Evolutionary conservation across 495 filamentous ascomycete genomes (phyloP).

Genomic region (Xylaria sp.): DNA sequence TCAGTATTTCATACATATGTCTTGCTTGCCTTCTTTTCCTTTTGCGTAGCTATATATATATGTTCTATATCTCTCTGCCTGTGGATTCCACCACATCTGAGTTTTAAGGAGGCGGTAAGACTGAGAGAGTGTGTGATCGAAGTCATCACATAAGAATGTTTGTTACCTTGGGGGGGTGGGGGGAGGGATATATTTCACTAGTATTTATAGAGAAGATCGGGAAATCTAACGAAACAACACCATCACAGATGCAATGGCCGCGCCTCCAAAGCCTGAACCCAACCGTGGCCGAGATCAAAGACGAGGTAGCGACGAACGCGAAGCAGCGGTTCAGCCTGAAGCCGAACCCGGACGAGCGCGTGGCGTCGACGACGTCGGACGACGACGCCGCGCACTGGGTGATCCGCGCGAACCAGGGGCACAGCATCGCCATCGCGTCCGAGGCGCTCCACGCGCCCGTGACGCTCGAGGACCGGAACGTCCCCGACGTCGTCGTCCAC

Average conservation of each 20-base stretch:
- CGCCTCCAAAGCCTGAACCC: slow-evolving; percentile 72
- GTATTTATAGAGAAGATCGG: neutral
- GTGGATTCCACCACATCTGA: too few relatives aligned
- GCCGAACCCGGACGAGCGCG: slow-evolving; percentile 42
- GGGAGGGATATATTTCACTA: too few relatives aligned
- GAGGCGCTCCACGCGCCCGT: slow-evolving; percentile 73
- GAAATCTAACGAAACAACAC: slow-evolving; percentile 17
- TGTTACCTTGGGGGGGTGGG: neutral
- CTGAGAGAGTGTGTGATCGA: too few relatives aligned
- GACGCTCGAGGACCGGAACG: slow-evolving; percentile 51
- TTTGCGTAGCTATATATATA: neutral
- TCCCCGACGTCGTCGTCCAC: slow-evolving; percentile 74
- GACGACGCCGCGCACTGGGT: slow-evolving; percentile 70
- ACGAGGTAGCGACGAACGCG: slow-evolving; percentile 76
- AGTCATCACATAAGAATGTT: neutral
- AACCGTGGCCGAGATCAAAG: slow-evolving; percentile 74
- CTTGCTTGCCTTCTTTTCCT: slow-evolving; percentile 5
- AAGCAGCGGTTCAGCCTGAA: slow-evolving; percentile 87
- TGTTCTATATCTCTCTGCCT: neutral
- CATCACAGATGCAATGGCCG: slow-evolving; percentile 68
- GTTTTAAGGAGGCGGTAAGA: too few relatives aligned
- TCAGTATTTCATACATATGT: neutral
- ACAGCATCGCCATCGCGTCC: slow-evolving; percentile 73
- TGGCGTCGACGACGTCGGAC: slow-evolving; percentile 30
- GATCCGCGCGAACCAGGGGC: slow-evolving; percentile 95